Evolutionary conservation across 305 asterid genomes (phyloP), one percentile per base, ranked within the genome.

Genomic region (Andrographis paniculata): DNA sequence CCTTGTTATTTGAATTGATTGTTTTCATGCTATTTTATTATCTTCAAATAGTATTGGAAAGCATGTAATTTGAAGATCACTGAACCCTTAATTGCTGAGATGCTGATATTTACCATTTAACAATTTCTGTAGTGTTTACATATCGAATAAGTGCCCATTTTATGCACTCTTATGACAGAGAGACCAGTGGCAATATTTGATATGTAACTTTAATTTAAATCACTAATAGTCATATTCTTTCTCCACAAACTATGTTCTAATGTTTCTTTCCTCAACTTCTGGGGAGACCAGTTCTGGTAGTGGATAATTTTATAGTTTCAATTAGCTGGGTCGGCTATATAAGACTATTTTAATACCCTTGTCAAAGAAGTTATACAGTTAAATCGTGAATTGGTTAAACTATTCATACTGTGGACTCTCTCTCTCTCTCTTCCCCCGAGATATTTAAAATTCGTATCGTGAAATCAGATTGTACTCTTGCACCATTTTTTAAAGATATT

Each of bases 401-500:
- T n/a, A n/a, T n/a, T n/a, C n/a, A n/a, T n/a, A n/a, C n/a, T n/a
- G n/a, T n/a, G n/a, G n/a, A n/a, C n/a, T n/a, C n/a, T n/a, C n/a
- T n/a, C n/a, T n/a, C n/a, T n/a, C n/a, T n/a, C n/a, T n/a, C n/a
- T n/a, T n/a, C n/a, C n/a, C n/a, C 3, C 28, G 27, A 18, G 11
- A 21, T 17, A 15, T 53, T 12, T 30, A 31, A 47, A 41, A 17
- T 38, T 22, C 27, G 6, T 27, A 41, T 31, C 1, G 24, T 27
- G 48, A 13, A 17, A 19, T 38, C 39, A 18, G 22, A 27, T 45
- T 4, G 14, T 59, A 51, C n/a, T 28, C 12, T 39, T 3, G 31
- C 38, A 41, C 30, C 44, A 22, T 20, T 21, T 10, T 30, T 45
- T 35, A 30, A 46, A 11, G 21, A 48, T 46, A 21, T 58, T 27